These are phyloP conservation scores for Phytomonas serpens DNA, from an alignment of 208 protist species.

Conservation along the genomic window DNA sequence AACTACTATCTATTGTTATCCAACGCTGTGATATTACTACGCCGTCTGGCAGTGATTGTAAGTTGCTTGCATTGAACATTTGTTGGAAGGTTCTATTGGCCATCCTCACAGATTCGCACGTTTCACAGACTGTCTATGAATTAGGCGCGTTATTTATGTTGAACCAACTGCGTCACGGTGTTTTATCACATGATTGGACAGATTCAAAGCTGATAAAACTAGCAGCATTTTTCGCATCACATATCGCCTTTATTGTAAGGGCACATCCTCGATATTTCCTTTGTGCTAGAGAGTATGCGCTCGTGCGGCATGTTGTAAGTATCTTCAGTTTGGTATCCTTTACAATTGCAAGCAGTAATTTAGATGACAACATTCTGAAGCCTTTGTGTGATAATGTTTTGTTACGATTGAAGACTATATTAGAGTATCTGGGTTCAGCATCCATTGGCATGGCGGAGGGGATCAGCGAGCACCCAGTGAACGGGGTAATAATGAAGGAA, in stretches of 20 bases:
- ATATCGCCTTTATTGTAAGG: slow-evolving; percentile 42
- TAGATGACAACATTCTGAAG: slow-evolving; percentile 16
- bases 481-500: background rate
- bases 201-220: slow-evolving; percentile 43
- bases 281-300: slow-evolving; percentile 3
- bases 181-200: slow-evolving; percentile 73
- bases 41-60: slow-evolving; percentile 16
- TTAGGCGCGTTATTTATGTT: slow-evolving; percentile 37
- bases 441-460: slow-evolving; percentile 9
- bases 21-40: slow-evolving; percentile 30
- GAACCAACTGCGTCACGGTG: slow-evolving; percentile 41
- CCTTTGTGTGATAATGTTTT: slow-evolving; percentile 36
- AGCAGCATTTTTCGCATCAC: slow-evolving; percentile 61
- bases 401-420: slow-evolving; percentile 33
- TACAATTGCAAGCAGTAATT: slow-evolving; percentile 36
- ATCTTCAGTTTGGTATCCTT: slow-evolving; percentile 37
- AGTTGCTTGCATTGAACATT: slow-evolving; percentile 43
- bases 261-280: slow-evolving; percentile 33
- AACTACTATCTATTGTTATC: slow-evolving; percentile 33
- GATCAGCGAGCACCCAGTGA: background rate
- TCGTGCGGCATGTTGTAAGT: slow-evolving; percentile 26
- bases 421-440: slow-evolving; percentile 32
- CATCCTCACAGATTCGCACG: slow-evolving; percentile 22
- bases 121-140: slow-evolving; percentile 18
- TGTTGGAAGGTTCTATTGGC: slow-evolving; percentile 63